phyloP scores from a whole-genome alignment of 164 flowering plant genomes.

The grape (Vitis vinifera) region DNA sequence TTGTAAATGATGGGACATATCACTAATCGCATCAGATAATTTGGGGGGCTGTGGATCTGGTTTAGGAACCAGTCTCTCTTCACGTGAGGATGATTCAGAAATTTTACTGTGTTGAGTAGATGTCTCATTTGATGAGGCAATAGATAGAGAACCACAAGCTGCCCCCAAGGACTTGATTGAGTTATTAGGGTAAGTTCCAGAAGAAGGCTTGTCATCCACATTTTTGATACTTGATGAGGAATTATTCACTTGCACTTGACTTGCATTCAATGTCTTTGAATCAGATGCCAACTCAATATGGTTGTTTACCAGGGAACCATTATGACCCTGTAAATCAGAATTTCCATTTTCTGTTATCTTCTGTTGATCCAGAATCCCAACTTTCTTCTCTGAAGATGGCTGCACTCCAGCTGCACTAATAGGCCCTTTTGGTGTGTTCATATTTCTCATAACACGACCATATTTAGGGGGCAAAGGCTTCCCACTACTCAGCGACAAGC shows the following conservation, averaged over 20 bases:
- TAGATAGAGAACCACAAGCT: slow-evolving; percentile 17
- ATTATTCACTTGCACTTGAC: slow-evolving; percentile 22
- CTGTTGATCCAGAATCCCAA: slow-evolving; percentile 38
- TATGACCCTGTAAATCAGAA: slow-evolving; percentile 22
- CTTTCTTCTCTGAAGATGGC: slow-evolving; percentile 45
- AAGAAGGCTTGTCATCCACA: slow-evolving; percentile 23
- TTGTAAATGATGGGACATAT: slow-evolving; percentile 19
- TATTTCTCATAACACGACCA: slow-evolving; percentile 86
- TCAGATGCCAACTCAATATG: slow-evolving; percentile 23
- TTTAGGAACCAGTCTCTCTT: slow-evolving; percentile 21
- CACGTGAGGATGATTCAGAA: slow-evolving; percentile 23
- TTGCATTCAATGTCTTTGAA: slow-evolving; percentile 18
- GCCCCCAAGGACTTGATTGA: slow-evolving; percentile 20
- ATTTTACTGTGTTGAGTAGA: slow-evolving; percentile 20
- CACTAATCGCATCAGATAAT: slow-evolving; percentile 14
- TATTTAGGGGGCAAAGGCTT: slow-evolving; percentile 92
- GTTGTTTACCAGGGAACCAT: slow-evolving; percentile 15
- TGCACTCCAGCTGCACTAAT: slow-evolving; percentile 36
- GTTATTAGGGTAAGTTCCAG: slow-evolving; percentile 18
- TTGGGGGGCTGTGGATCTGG: slow-evolving; percentile 22
- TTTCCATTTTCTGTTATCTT: slow-evolving; percentile 41
- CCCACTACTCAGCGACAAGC: slow-evolving; percentile 67
- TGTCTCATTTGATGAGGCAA: slow-evolving; percentile 24
- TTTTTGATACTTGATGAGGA: slow-evolving; percentile 12
- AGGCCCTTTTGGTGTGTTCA: slow-evolving; percentile 37